Conservation (phyloP, 768 basidiomycete genomes). For the Hygrophoropsis aurantiaca region DNA sequence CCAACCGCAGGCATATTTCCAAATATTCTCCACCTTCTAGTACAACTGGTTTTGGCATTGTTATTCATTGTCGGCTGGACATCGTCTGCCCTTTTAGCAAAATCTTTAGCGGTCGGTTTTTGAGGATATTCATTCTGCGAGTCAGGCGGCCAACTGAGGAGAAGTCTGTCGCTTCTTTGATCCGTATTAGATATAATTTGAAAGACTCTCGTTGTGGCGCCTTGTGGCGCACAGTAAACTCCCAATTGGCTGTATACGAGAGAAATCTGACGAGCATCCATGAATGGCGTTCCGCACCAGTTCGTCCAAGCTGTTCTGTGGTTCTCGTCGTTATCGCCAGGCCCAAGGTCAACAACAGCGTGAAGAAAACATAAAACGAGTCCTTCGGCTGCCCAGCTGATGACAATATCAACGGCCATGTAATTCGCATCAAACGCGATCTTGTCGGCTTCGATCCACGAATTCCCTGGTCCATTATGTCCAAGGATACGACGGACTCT, state of each 20-base stretch:
- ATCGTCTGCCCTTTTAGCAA: constrained; percentile 62
- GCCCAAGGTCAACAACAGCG: constrained; percentile 70
- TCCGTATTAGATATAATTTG: constrained; percentile 66
- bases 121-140: constrained; percentile 37
- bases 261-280: constrained; percentile 57
- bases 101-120: constrained; percentile 43
- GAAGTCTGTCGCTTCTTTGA: constrained; percentile 50
- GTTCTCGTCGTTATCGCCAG: constrained; percentile 71
- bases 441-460: constrained; percentile 69
- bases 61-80: constrained; percentile 56
- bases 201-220: constrained; percentile 63
- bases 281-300: constrained; percentile 80
- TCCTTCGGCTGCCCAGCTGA: constrained; percentile 86
- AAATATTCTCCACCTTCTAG: constrained; percentile 75
- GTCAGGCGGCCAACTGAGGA: constrained; percentile 80
- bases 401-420: constrained; percentile 86
- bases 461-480: constrained; percentile 50
- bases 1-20: constrained; percentile 61
- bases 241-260: constrained; percentile 60
- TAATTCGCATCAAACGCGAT: constrained; percentile 70
- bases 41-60: constrained; percentile 84
- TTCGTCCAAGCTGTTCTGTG: constrained; percentile 80
- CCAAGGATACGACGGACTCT: constrained; percentile 74
- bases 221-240: constrained; percentile 50
- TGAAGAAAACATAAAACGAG: constrained; percentile 89